These are phyloP conservation scores for Ceratocystis destructans DNA, from an alignment of 2,329 filamentous ascomycete species.

Conservation along the genomic window DNA sequence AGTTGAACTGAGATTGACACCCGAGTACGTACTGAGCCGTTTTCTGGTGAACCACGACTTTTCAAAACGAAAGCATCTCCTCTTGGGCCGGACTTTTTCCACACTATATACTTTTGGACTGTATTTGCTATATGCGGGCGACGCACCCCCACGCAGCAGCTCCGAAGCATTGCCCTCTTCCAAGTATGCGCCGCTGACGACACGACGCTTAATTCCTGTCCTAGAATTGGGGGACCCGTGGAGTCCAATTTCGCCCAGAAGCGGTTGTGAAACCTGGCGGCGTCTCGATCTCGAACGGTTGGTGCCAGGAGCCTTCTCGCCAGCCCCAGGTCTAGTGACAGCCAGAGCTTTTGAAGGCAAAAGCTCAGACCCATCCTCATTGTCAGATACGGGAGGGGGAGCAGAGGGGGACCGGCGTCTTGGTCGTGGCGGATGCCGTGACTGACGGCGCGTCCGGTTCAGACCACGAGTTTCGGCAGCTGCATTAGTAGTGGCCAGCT, in stretches of 20 bases:
- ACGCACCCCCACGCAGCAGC: conserved; percentile 32
- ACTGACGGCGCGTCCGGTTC: neutral
- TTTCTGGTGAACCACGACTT: conserved; percentile 28
- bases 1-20: neutral
- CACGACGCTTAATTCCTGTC: conserved; percentile 36
- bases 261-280: conserved; percentile 11
- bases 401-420: neutral
- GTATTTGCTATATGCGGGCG: conserved; percentile 35
- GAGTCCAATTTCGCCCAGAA: conserved; percentile 10
- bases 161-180: conserved; percentile 47
- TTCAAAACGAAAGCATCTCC: conserved; percentile 43
- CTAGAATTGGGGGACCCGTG: neutral
- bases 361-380: neutral
- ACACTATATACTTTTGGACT: conserved; percentile 33
- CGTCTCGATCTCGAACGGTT: conserved; percentile 5
- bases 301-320: neutral
- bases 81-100: conserved; percentile 31
- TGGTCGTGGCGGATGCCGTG: neutral
- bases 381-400: neutral
- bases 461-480: conserved; percentile 5
- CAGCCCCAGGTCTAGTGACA: neutral
- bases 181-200: conserved; percentile 56
- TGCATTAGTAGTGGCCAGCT: neutral
- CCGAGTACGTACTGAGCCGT: conserved; percentile 31
- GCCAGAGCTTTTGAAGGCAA: neutral